Base-by-base conservation (phyloP, 306 rosid species). In the Quercus gilva region DNA sequence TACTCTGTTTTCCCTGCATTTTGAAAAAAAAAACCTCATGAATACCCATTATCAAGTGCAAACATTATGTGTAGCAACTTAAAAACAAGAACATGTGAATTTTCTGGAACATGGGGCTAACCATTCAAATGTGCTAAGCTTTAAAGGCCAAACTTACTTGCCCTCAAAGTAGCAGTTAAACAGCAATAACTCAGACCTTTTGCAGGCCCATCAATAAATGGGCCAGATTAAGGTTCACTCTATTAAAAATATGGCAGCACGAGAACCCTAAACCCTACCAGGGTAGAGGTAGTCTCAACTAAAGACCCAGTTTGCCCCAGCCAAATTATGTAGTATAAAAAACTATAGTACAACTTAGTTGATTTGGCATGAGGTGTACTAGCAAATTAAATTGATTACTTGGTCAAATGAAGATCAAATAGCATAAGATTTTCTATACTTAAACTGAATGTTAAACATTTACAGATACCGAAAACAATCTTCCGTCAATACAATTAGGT, bases 1-100 rank as follows among this genome's bases (percentile, higher is more conserved):
- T 94, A 91, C 82, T 94, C 97, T 70, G 97, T 91, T 88, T 94
- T 94, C 74, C 99, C 97, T 91, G 91, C 83, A 91, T 83, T 13
- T 75, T 33, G 81, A 55, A 72, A 74, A 35, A 4, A 33, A 92
- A 85, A 80, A 33, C 60, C 51, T 37, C 78, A 33, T 84, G 53
- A 85, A 55, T 29, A 52, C 69, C 55, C 29, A 51, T 76, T 53
- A 73, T 52, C 43, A 72, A 58, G 29, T 69, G 19, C 5, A 35
- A 3, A 69, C 29, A 68, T 17, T 31, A 31, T 6, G 43, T 31
- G 43, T 21, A 49, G 53, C 53, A 49, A 49, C 53, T 51, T 11
- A 4, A 52, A 41, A 55, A 56, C 26, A 35, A 69, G 6, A 68
- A 55, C 64, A 72, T 19, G 53, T 37, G 56, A 52, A 18, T 35